Evolutionary conservation across 2,329 filamentous ascomycete species (phyloP).

Genomic region (Xylariaceae sp.): DNA sequence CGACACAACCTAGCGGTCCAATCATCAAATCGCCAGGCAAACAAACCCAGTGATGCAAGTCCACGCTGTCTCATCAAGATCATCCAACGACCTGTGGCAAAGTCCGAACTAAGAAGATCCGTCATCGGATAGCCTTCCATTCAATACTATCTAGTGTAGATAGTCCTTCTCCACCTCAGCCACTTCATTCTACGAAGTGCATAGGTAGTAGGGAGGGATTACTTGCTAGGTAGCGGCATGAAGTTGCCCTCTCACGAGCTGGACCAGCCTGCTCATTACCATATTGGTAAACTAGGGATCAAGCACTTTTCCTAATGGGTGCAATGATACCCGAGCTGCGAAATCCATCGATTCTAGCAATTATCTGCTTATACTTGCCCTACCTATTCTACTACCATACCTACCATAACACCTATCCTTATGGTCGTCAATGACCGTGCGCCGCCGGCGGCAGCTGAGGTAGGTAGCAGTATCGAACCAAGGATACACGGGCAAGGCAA

Average conservation of each 20-base stretch:
- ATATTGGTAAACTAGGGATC: background rate
- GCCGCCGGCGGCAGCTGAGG: background rate
- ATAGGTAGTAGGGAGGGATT: too few relatives aligned
- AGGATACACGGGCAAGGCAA: too few relatives aligned
- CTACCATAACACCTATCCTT: too few relatives aligned
- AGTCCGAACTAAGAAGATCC: background rate
- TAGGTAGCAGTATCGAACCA: background rate
- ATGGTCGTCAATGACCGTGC: background rate
- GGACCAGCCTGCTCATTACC: background rate
- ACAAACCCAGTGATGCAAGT: background rate
- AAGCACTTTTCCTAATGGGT: background rate
- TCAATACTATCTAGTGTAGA: background rate
- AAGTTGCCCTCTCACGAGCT: background rate
- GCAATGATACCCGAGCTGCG: background rate
- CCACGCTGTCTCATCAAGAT: background rate
- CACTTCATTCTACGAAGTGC: background rate
- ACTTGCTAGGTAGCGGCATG: too few relatives aligned
- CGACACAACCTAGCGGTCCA: background rate
- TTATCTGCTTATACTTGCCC: too few relatives aligned
- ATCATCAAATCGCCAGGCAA: background rate
- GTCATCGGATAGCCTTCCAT: background rate
- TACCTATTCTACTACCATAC: too few relatives aligned
- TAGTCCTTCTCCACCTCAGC: background rate
- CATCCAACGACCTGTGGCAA: background rate
- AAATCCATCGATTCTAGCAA: background rate